Percentiles rank a stretch among this genome's conserved stretches.
These are phyloP conservation scores for Ophiosphaerella narmari DNA, from an alignment of 2,329 filamentous ascomycete species.

Conservation along the genomic window DNA sequence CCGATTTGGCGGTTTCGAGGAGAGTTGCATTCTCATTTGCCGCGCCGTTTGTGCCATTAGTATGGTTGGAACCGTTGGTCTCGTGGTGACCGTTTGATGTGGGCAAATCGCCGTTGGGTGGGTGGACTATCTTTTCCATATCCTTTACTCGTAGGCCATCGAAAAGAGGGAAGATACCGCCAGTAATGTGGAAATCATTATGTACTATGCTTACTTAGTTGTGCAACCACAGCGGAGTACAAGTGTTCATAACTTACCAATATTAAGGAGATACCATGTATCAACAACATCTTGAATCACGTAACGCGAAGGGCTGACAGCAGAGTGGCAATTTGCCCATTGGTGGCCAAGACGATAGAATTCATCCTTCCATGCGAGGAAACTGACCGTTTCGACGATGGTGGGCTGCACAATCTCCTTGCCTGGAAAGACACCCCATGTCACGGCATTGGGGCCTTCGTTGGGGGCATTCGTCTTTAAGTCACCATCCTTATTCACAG, in stretches of 20 bases:
- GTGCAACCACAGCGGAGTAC: background rate
- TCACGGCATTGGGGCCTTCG: conserved; percentile 95
- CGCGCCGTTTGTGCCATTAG: conserved; percentile 19
- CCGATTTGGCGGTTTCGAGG: conserved; percentile 34
- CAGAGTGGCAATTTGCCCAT: conserved; percentile 90
- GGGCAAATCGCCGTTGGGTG: conserved; percentile 13
- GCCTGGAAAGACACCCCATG: conserved; percentile 98
- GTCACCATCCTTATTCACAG: conserved; percentile 81
- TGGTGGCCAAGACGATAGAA: conserved; percentile 90
- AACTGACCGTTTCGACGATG: conserved; percentile 97
- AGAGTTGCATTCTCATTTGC: conserved; percentile 21
- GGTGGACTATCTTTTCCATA: conserved; percentile 56
- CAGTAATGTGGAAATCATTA: conserved; percentile 91
- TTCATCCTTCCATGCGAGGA: conserved; percentile 98
- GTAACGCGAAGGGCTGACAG: conserved; percentile 74
- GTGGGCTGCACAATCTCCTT: conserved; percentile 99
- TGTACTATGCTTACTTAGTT: conserved; percentile 68
- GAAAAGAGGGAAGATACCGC: conserved; percentile 84
- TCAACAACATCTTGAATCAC: conserved; percentile 85
- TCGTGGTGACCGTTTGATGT: conserved; percentile 9
- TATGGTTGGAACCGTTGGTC: conserved; percentile 6
- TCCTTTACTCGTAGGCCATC: conserved; percentile 73
- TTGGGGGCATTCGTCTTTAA: conserved; percentile 82
- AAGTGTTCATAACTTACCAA: conserved; percentile 64
- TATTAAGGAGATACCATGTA: conserved; percentile 92